phyloP scores from a whole-genome alignment of 2,329 filamentous ascomycete genomes.

The Penicillium capsulatum region DNA sequence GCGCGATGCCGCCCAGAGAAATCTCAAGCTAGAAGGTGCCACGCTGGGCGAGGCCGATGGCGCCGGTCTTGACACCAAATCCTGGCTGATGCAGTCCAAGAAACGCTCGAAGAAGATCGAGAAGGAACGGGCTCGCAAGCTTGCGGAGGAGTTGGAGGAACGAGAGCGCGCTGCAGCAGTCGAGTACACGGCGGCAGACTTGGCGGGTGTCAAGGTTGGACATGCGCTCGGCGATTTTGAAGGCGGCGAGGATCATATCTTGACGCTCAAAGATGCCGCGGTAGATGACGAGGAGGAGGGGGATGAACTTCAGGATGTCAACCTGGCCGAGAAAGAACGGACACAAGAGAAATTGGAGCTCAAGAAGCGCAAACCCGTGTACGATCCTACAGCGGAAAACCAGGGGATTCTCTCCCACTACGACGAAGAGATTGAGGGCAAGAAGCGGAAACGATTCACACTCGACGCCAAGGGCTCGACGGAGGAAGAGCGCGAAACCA shows the following conservation, averaged over 20 bases:
- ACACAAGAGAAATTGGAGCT: constrained; percentile 66
- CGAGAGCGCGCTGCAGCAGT: constrained; percentile 66
- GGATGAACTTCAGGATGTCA: constrained; percentile 65
- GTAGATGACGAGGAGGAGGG: constrained; percentile 82
- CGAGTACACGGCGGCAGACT: constrained; percentile 78
- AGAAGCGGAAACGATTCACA: constrained; percentile 83
- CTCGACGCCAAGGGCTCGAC: constrained; percentile 72
- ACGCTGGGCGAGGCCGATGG: constrained; percentile 73
- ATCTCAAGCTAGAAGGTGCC: constrained; percentile 71
- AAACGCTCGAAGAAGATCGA: constrained; percentile 91
- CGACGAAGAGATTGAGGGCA: constrained; percentile 89
- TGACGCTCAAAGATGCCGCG: constrained; percentile 90
- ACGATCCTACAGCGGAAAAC: constrained; percentile 74
- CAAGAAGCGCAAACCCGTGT: constrained; percentile 85
- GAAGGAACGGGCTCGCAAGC: constrained; percentile 62
- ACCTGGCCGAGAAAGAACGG: constrained; percentile 42
- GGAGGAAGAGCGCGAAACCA: constrained; percentile 59
- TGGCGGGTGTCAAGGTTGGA: constrained; percentile 85
- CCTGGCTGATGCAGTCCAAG: constrained; percentile 85
- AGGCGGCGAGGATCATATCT: constrained; percentile 74
- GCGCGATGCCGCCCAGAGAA: constrained; percentile 74
- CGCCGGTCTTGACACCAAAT: constrained; percentile 68
- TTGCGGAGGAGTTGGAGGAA: constrained; percentile 73
- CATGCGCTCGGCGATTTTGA: constrained; percentile 80
- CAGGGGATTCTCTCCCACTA: constrained; percentile 79